Conservation (phyloP, 768 basidiomycete species). For the Suillus subalutaceus region DNA sequence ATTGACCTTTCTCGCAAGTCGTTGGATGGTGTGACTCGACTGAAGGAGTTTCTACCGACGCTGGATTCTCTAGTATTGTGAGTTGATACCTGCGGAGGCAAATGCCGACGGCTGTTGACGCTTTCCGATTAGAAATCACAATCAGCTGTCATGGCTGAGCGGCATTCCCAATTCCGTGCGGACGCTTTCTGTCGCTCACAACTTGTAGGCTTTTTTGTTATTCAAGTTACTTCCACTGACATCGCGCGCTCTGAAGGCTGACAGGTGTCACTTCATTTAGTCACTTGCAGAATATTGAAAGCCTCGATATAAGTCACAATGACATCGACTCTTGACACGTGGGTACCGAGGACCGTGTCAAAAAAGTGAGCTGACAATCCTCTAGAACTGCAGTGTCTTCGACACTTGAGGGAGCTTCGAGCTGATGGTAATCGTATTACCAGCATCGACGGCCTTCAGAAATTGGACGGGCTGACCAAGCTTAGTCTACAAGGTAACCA, state of each 20-base stretch:
- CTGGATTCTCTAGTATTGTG: constrained; percentile 79
- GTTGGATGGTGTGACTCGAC: constrained; percentile 64
- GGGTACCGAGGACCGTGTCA: constrained; percentile 37
- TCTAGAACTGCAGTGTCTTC: constrained; percentile 80
- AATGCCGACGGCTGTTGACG: constrained; percentile 19
- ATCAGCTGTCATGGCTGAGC: constrained; percentile 79
- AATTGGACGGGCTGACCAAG: constrained; percentile 81
- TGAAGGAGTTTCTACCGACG: constrained; percentile 89
- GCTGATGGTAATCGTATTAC: constrained; percentile 86
- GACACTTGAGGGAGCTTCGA: constrained; percentile 84
- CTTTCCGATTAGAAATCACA: constrained; percentile 56
- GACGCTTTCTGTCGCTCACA: constrained; percentile 77
- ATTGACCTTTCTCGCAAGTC: constrained; percentile 72
- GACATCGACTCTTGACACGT: constrained; percentile 88
- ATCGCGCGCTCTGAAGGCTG: constrained; percentile 52
- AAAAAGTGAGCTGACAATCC: not conserved
- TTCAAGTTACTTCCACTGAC: constrained; percentile 18
- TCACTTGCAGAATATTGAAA: constrained; percentile 85
- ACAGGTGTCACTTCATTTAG: constrained; percentile 86
- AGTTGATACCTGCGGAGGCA: constrained; percentile 35
- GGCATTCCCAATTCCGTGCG: constrained; percentile 73
- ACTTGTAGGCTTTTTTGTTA: constrained; percentile 49
- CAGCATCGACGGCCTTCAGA: constrained; percentile 74
- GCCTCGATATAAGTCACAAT: constrained; percentile 89
- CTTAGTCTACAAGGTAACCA: constrained; percentile 80